Base-by-base conservation (phyloP, 2,329 filamentous ascomycete genomes). In the Talaromyces sp. region DNA sequence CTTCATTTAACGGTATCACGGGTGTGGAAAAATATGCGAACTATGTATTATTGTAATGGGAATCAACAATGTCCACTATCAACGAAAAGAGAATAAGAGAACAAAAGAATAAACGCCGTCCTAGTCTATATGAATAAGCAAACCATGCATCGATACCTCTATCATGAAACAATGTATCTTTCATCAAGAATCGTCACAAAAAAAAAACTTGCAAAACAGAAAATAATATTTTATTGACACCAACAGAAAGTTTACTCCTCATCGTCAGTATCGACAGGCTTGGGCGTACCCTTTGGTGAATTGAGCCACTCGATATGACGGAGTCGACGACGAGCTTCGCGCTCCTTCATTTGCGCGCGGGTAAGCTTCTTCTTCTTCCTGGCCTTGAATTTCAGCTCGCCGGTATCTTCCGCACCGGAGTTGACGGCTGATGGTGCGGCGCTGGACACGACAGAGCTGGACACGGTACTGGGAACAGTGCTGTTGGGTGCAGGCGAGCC, bases 341-440 rank as follows among this genome's bases (percentile, higher is more conserved):
- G 86, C 78, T 99, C 95, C 86, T 99, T 99, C 76, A 93, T 72
- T 79, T 99, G 93, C 81, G 93, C 93, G 84, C 96, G 92, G 65
- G 95, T 99, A 87, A 95, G 87, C 91, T 99, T 99, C 88, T 94
- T 96, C 92, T 97, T 97, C 82, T 90, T 90, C 86, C 93, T 95
- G 41, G 80, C 79, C 80, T 85, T 88, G 88, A 99, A 99, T 82
- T 96, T 94, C 84, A 99, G 86, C 67, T 90, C 78, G 73, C 81
- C 84, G 67, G 87, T 88, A 71, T 95, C 93, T 80, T 98, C 94
- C 0, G 85, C 87, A n/a, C 92, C 93, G 61, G 87, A 90, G 82
- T 93, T 94, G 66, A 81, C 82, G 1, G 85, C 83, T 68, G 83
- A 84, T 58, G 81, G 83, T 61, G 84, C 85, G 50, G 83, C 86